phyloP scores from a whole-genome alignment of 1,139 yeast genomes.

The Lodderomyces parapsilosis region DNA sequence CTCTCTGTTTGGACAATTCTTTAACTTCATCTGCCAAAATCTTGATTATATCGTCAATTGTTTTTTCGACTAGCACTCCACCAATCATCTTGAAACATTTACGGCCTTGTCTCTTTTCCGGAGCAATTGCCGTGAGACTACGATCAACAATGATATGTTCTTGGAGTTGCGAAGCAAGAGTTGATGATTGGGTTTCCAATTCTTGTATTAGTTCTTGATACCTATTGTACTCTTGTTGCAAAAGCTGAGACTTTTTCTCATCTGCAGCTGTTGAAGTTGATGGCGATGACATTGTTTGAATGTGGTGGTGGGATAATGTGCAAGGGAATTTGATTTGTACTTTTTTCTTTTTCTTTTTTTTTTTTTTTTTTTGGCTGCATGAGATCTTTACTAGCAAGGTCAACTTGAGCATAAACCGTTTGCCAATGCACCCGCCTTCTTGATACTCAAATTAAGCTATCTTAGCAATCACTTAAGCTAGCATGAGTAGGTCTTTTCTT shows the following conservation, averaged over 20 bases:
- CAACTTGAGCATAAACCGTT: no score
- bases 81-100: constrained; percentile 94
- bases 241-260: constrained; percentile 46
- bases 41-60: constrained; percentile 72
- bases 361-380: background rate
- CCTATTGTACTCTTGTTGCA: constrained; percentile 60
- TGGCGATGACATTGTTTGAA: background rate
- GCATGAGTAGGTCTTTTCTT: background rate
- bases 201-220: constrained; percentile 62
- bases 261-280: constrained; percentile 19
- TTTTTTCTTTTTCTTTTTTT: no score
- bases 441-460: no score
- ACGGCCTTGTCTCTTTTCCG: constrained; percentile 51
- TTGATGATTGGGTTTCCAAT: constrained; percentile 54
- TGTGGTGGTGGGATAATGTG: background rate
- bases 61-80: constrained; percentile 83
- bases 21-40: constrained; percentile 60
- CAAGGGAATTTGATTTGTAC: background rate
- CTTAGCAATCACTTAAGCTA: no score
- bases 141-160: constrained; percentile 43
- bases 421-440: no score
- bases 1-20: constrained; percentile 44
- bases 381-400: no score
- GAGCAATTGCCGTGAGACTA: constrained; percentile 28
- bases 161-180: constrained; percentile 43